phyloP scores from a whole-genome alignment of 345 rosid species.

The Corymbia maculata region DNA sequence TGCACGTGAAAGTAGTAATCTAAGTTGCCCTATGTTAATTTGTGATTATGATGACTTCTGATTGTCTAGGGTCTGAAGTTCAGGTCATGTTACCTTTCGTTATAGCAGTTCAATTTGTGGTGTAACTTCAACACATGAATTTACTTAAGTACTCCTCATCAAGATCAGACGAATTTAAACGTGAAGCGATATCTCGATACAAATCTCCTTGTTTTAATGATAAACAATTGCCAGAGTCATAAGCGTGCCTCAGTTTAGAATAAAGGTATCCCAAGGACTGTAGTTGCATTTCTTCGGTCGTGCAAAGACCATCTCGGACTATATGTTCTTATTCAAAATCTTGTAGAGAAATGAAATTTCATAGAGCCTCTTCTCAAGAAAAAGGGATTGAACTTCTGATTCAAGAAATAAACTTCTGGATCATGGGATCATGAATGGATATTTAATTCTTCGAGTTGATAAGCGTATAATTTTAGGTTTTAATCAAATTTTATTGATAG shows the following conservation, averaged over 20 bases:
- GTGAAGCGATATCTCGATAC: not conserved
- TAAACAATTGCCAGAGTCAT: not conserved
- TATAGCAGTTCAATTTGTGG: not conserved
- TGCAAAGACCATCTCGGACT: not conserved
- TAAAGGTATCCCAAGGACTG: not conserved
- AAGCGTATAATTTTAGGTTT: not conserved
- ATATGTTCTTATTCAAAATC: constrained; percentile 73
- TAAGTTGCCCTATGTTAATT: not conserved
- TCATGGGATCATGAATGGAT: not conserved
- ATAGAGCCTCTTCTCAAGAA: not conserved
- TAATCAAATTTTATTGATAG: not conserved
- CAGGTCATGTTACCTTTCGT: not conserved
- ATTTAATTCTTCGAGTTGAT: not conserved
- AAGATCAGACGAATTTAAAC: not conserved
- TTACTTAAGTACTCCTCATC: not conserved
- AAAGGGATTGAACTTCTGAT: not conserved
- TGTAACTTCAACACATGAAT: not conserved
- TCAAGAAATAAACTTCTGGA: not conserved
- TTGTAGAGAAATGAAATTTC: constrained; percentile 9
- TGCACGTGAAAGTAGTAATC: not conserved
- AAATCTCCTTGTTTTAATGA: not conserved
- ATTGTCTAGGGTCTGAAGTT: not conserved
- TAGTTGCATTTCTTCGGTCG: not conserved
- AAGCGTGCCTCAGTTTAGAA: not conserved
- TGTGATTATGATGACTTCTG: not conserved